These are phyloP conservation scores for Fusarium sp. DNA, from an alignment of 2,329 filamentous ascomycete species.

Conservation along the genomic window DNA sequence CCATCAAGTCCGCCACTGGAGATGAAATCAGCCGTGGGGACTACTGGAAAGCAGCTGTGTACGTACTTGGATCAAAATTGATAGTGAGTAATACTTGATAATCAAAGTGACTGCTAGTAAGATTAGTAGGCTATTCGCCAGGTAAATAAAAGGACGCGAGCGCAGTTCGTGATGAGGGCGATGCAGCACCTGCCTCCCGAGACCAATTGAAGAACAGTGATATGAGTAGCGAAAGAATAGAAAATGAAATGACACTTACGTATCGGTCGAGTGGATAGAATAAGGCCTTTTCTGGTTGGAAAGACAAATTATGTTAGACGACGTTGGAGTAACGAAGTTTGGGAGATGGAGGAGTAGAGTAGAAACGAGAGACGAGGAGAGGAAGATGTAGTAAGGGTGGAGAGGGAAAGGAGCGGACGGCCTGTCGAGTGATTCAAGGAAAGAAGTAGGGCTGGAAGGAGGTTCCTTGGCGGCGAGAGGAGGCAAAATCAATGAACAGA, in stretches of 20 bases:
- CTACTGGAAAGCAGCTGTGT: background rate
- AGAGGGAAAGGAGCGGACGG: background rate
- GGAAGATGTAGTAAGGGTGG: slow-evolving; percentile 13
- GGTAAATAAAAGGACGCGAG: background rate
- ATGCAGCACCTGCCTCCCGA: background rate
- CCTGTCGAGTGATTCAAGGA: slow-evolving; percentile 13
- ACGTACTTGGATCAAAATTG: slow-evolving; percentile 28
- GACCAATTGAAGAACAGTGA: background rate
- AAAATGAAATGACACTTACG: background rate
- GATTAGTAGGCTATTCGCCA: slow-evolving; percentile 6
- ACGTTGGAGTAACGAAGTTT: slow-evolving; percentile 20
- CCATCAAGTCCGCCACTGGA: slow-evolving; percentile 43
- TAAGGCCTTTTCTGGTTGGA: slow-evolving; percentile 1
- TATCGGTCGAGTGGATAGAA: slow-evolving; percentile 26
- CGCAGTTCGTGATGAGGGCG: background rate
- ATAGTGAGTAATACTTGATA: slow-evolving; percentile 15
- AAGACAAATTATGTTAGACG: slow-evolving; percentile 25
- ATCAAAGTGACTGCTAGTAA: slow-evolving; percentile 25
- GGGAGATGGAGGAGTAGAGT: slow-evolving; percentile 10
- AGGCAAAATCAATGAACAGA: background rate
- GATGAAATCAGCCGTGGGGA: slow-evolving; percentile 21
- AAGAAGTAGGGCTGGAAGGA: slow-evolving; percentile 14
- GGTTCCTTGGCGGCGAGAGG: background rate
- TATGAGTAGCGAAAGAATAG: background rate
- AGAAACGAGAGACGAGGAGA: slow-evolving; percentile 17